Percentiles rank a stretch among this genome's conserved stretches.
These are phyloP conservation scores for Nitzschia sp. DNA, from an alignment of 108 stramenopile species.

Conservation along the genomic window DNA sequence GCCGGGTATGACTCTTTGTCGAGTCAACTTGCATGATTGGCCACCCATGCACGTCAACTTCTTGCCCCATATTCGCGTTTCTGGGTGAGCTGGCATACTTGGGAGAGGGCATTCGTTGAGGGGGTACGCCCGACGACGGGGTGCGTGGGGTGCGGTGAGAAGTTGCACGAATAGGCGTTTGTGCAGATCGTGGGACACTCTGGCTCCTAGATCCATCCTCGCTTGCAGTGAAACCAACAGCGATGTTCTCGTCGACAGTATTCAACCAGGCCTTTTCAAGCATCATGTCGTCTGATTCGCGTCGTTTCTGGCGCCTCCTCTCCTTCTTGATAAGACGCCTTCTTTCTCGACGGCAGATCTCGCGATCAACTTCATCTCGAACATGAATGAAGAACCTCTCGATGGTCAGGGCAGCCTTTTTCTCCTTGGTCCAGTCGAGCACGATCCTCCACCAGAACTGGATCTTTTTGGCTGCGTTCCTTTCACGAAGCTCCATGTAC, in stretches of 20 bases:
- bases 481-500: constrained; percentile 49
- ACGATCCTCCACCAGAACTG: constrained; percentile 70
- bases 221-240: constrained; percentile 7
- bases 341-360: constrained; percentile 50
- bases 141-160: not conserved
- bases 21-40: constrained; percentile 17
- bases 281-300: constrained; percentile 50
- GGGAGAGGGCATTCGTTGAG: constrained; percentile 1
- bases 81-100: constrained; percentile 7
- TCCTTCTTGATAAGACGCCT: constrained; percentile 52
- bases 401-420: constrained; percentile 66
- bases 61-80: constrained; percentile 29
- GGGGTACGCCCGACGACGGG: not conserved
- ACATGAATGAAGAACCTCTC: constrained; percentile 75
- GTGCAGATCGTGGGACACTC: constrained; percentile 14
- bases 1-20: not conserved
- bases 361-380: constrained; percentile 64
- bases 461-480: constrained; percentile 57
- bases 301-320: constrained; percentile 24
- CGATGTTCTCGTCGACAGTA: constrained; percentile 44
- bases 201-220: constrained; percentile 17
- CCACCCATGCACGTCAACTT: constrained; percentile 32
- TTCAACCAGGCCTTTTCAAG: constrained; percentile 67
- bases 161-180: not conserved
- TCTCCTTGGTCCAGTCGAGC: constrained; percentile 47